A percentile compares a stretch with the other conserved stretches of the same genome.
phyloP scores from a whole-genome alignment of 495 filamentous ascomycete species.

The Aspergillus campestris region DNA sequence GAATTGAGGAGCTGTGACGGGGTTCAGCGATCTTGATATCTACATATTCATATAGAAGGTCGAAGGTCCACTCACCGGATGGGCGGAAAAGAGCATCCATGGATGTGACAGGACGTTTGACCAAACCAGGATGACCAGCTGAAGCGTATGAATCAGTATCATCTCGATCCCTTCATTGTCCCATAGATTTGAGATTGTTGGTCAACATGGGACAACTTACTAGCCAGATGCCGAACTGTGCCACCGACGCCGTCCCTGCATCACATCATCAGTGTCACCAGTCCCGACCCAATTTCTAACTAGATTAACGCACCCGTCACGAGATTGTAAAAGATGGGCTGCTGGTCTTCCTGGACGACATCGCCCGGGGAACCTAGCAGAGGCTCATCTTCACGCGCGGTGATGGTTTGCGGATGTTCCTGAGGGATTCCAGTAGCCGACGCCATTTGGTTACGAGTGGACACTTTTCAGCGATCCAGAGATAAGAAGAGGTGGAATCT shows the following conservation, averaged over 20 bases:
- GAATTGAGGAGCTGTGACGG: slow-evolving; percentile 61
- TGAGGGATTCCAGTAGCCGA: slow-evolving; percentile 47
- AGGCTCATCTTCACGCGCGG: slow-evolving; percentile 58
- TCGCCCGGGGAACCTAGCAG: slow-evolving; percentile 68
- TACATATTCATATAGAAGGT: neutral
- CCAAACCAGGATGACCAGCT: slow-evolving; percentile 70
- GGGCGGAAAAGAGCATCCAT: slow-evolving; percentile 69
- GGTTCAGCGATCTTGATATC: slow-evolving; percentile 1
- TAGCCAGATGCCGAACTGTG: slow-evolving; percentile 59
- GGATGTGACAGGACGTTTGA: slow-evolving; percentile 57
- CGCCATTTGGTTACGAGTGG: slow-evolving; percentile 28
- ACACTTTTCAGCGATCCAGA: no score
- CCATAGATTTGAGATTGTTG: neutral
- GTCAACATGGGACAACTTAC: slow-evolving; percentile 27
- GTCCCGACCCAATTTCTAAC: neutral
- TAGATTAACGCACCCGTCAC: slow-evolving; percentile 52
- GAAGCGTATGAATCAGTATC: neutral
- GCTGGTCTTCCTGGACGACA: slow-evolving; percentile 55
- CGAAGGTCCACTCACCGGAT: slow-evolving; percentile 53
- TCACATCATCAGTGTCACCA: neutral
- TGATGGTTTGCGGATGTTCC: slow-evolving; percentile 18
- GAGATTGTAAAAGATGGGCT: slow-evolving; percentile 61
- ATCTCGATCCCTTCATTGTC: neutral
- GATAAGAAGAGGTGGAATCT: no score
- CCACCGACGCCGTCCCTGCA: slow-evolving; percentile 59